Base-by-base conservation (phyloP, 306 rosid genomes). In the Casuarina cunninghamiana region DNA sequence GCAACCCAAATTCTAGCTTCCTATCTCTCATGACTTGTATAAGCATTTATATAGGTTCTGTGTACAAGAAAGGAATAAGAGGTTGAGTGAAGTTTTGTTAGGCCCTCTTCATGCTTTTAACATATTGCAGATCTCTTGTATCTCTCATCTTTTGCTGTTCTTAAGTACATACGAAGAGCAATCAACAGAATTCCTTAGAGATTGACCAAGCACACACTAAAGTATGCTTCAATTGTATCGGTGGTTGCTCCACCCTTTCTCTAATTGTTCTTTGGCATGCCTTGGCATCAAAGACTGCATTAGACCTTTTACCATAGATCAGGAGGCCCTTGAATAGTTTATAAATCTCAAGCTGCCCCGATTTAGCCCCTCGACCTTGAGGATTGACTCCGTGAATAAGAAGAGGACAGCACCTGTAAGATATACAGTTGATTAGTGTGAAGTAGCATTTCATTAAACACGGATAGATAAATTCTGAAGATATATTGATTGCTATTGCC, bases 341-440 rank as follows among this genome's bases (percentile, higher is more conserved):
- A 44, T 16, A 42, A 66, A 44, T 69, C 53, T 21, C 15, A 50
- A 62, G 75, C 19, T 37, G 35, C 74, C 55, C 38, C 79, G 60
- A 21, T 77, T 87, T 77, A 83, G 62, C 85, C 77, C 83, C 92
- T 86, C 62, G 80, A 67, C 88, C 88, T 87, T 79, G 87, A 78
- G 10, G 86, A 77, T 54, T 86, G 90, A 72, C 84, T 86, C 21
- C 83, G 77, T 21, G 89, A 76, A 78, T 86, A 90, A 41, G 98
- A 94, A 75, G 97, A 91, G 57, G 97, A 92, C 58, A 92, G 53
- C 69, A 92, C 92, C 98, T 94, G 90, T 79, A 79, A 58, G 53
- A 54, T 53, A 82, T 4, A 13, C 32, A 45, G 32, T 26, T 53
- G 69, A 21, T 66, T 37, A 44, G 11, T 65, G n/a, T 53, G 17